Evolutionary conservation across 2,329 filamentous ascomycete species (phyloP).

Genomic region (Fusarium camptoceras): DNA sequence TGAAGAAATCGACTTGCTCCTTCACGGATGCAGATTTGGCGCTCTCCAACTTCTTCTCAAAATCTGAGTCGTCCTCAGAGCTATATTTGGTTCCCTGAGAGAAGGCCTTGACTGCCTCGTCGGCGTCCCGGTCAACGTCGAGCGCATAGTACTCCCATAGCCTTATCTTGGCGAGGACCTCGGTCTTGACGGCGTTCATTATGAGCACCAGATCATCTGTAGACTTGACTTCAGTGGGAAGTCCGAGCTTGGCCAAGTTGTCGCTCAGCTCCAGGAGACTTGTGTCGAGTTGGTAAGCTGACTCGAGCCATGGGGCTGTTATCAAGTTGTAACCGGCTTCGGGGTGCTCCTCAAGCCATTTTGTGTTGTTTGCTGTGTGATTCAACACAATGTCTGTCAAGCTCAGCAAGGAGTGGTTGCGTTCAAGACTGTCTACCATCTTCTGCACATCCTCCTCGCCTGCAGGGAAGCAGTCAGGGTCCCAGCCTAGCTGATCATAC

Average conservation of each 20-base stretch:
- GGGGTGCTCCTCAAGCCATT: slow-evolving; percentile 93
- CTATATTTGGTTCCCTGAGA: slow-evolving; percentile 67
- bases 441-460: slow-evolving; percentile 85
- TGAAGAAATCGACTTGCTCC: slow-evolving; percentile 71
- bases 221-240: slow-evolving; percentile 79
- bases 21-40: slow-evolving; percentile 60
- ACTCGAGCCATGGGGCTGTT: slow-evolving; percentile 83
- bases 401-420: slow-evolving; percentile 84
- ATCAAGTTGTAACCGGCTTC: slow-evolving; percentile 95
- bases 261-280: slow-evolving; percentile 80
- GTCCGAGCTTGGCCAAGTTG: slow-evolving; percentile 74
- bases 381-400: slow-evolving; percentile 98
- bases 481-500: slow-evolving; percentile 91
- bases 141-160: slow-evolving; percentile 96
- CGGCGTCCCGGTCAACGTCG: slow-evolving; percentile 78
- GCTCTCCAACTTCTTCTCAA: slow-evolving; percentile 57
- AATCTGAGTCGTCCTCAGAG: slow-evolving; percentile 57
- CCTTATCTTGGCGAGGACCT: slow-evolving; percentile 80
- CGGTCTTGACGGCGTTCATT: slow-evolving; percentile 85
- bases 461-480: slow-evolving; percentile 81
- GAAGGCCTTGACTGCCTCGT: slow-evolving; percentile 79
- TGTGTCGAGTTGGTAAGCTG: slow-evolving; percentile 71
- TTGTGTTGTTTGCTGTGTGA: slow-evolving; percentile 94
- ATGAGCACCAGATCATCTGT: slow-evolving; percentile 80
- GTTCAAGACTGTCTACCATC: slow-evolving; percentile 84